Evolutionary conservation across 345 rosid species (phyloP).

Genomic region (Atalantia buxifolia): DNA sequence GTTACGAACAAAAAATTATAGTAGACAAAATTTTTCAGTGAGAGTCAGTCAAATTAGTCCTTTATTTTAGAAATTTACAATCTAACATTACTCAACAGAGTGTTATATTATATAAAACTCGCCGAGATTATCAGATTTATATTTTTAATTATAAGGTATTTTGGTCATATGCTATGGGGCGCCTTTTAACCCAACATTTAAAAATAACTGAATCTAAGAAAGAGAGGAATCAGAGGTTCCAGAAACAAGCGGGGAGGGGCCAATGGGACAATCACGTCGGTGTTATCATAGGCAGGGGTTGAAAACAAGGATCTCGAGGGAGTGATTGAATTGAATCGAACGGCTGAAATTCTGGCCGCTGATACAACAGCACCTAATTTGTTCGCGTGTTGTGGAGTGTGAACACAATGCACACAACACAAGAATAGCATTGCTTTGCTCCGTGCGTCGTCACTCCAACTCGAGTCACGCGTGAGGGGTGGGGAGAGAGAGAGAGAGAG

Average conservation of each 20-base stretch:
- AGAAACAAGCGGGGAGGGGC: neutral
- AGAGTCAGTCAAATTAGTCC: neutral
- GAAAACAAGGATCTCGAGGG: constrained; percentile 1
- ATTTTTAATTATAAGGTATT: too few relatives aligned
- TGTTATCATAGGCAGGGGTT: neutral
- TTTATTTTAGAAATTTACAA: too few relatives aligned
- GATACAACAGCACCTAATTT: neutral
- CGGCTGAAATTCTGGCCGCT: neutral
- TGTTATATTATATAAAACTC: too few relatives aligned
- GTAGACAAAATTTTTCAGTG: neutral
- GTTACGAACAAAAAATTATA: too few relatives aligned
- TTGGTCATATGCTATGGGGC: neutral
- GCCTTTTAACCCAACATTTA: neutral
- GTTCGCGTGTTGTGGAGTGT: neutral
- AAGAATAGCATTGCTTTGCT: neutral
- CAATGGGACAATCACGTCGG: neutral
- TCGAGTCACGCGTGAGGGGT: neutral
- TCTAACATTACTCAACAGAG: too few relatives aligned
- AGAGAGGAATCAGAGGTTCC: neutral
- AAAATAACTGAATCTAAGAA: neutral
- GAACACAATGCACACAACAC: neutral
- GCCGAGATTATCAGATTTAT: too few relatives aligned
- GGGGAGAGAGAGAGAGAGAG: neutral
- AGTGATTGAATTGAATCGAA: neutral
- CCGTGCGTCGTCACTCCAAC: neutral